These are phyloP conservation scores for Trypanosoma vivax DNA, from an alignment of 208 protist genomes.

Conservation along the genomic window DNA sequence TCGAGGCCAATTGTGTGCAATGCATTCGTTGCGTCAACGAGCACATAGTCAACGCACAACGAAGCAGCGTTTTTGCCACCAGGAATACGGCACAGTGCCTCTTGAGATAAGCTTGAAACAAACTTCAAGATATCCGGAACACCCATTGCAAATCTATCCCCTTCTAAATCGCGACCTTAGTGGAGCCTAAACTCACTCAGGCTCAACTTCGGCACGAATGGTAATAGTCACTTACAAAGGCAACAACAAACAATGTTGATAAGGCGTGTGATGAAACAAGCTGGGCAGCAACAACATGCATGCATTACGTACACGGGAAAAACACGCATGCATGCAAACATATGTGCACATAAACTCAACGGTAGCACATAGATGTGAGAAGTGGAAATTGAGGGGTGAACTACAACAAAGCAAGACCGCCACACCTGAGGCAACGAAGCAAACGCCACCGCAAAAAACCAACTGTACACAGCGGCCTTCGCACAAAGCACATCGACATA, in stretches of 20 bases:
- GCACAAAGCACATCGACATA: background rate
- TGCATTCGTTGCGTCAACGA: slow-evolving; percentile 82
- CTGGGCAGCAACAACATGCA: too few relatives aligned
- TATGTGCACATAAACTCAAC: background rate
- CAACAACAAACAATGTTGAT: too few relatives aligned
- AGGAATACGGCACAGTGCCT: slow-evolving; percentile 52
- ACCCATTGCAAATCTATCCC: slow-evolving; percentile 67
- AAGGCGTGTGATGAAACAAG: background rate
- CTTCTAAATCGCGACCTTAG: too few relatives aligned
- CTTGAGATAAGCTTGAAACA: slow-evolving; percentile 49
- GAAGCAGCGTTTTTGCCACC: slow-evolving; percentile 14
- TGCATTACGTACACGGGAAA: background rate
- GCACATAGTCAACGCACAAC: slow-evolving; percentile 70
- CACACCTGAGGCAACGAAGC: background rate
- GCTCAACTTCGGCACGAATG: too few relatives aligned
- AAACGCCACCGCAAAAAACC: background rate
- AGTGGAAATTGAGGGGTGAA: background rate
- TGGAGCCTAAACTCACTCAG: too few relatives aligned
- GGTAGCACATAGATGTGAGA: background rate
- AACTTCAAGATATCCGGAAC: slow-evolving; percentile 86
- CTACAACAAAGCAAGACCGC: background rate
- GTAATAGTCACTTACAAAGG: background rate
- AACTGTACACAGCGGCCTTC: background rate
- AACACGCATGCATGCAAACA: background rate
- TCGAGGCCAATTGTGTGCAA: slow-evolving; percentile 68